Conservation (phyloP, 495 filamentous ascomycete species). For the Daldinia vernicosa region DNA sequence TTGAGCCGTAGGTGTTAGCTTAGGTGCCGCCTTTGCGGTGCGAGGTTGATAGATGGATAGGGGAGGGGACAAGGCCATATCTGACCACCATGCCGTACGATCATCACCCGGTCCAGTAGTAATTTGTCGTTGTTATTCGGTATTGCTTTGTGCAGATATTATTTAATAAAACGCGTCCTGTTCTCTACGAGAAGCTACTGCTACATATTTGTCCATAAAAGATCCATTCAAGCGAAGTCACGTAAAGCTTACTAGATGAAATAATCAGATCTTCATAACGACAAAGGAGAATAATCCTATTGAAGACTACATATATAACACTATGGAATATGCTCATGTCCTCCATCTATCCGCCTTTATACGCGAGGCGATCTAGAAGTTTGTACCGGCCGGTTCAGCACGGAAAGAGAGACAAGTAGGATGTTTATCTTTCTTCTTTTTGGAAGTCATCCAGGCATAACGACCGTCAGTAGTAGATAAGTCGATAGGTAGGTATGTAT, state of each 20-base stretch:
- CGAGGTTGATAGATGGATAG: neutral
- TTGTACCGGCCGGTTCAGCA: slow-evolving; percentile 16
- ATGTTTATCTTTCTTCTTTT: slow-evolving; percentile 8
- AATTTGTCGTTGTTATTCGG: neutral
- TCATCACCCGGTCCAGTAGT: slow-evolving; percentile 3
- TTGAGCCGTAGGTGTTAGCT: slow-evolving; percentile 4
- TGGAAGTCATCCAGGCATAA: slow-evolving; percentile 22
- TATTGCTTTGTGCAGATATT: slow-evolving; percentile 1
- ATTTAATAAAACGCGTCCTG: slow-evolving; percentile 1
- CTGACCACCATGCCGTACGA: slow-evolving; percentile 14
- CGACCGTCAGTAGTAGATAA: slow-evolving; percentile 27
- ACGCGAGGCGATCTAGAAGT: slow-evolving; percentile 31
- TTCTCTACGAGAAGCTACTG: neutral
- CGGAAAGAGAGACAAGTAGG: slow-evolving; percentile 26
- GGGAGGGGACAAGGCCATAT: neutral
- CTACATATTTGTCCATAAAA: neutral
- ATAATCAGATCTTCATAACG: slow-evolving; percentile 10
- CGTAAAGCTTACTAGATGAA: neutral
- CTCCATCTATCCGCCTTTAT: slow-evolving; percentile 29
- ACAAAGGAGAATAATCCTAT: slow-evolving; percentile 30
- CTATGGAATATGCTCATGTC: slow-evolving; percentile 14
- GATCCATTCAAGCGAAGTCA: slow-evolving; percentile 1
- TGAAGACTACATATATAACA: slow-evolving; percentile 29
- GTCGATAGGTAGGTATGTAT: slow-evolving; percentile 19
- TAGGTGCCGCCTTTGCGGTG: neutral